Conservation (phyloP, 495 filamentous ascomycete genomes). For the Ascobolus immersus region DNA sequence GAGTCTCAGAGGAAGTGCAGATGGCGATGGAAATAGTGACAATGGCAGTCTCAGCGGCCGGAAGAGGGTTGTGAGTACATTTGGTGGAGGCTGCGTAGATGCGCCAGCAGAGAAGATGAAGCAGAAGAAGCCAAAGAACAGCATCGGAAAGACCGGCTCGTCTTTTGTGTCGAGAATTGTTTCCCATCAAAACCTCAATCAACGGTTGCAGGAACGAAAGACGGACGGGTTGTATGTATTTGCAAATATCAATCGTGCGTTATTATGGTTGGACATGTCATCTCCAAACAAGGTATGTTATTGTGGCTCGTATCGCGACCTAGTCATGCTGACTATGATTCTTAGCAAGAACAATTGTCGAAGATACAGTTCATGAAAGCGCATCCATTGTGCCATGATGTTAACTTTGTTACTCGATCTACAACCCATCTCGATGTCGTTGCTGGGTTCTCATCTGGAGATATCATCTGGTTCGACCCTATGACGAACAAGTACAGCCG, state of each 20-base stretch:
- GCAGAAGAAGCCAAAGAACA: constrained; percentile 79
- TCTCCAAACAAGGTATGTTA: constrained; percentile 17
- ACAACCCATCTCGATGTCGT: constrained; percentile 61
- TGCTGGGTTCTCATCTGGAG: constrained; percentile 84
- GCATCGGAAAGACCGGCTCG: constrained; percentile 91
- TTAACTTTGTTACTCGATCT: constrained; percentile 61
- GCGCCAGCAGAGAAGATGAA: constrained; percentile 42
- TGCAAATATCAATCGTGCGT: constrained; percentile 80
- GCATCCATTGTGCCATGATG: constrained; percentile 82
- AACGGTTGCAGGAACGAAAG: constrained; percentile 52
- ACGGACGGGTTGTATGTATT: constrained; percentile 66
- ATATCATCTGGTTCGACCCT: constrained; percentile 97
- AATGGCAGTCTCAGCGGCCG: constrained; percentile 9
- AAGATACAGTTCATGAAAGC: constrained; percentile 94
- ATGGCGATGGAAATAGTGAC: constrained; percentile 9
- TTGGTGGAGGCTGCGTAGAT: constrained; percentile 67
- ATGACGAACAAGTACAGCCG: constrained; percentile 88
- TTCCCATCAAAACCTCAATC: constrained; percentile 52
- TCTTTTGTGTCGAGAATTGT: constrained; percentile 93
- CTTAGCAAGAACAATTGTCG: constrained; percentile 58
- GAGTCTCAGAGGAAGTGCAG: constrained; percentile 23
- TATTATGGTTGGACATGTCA: constrained; percentile 56
- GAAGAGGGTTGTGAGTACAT: constrained; percentile 18
- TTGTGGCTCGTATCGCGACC: neutral
- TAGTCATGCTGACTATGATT: neutral